A percentile compares a stretch with the other conserved stretches of the same genome.
Conservation (phyloP, 495 filamentous ascomycete species). For the Trichoderma erinaceum region DNA sequence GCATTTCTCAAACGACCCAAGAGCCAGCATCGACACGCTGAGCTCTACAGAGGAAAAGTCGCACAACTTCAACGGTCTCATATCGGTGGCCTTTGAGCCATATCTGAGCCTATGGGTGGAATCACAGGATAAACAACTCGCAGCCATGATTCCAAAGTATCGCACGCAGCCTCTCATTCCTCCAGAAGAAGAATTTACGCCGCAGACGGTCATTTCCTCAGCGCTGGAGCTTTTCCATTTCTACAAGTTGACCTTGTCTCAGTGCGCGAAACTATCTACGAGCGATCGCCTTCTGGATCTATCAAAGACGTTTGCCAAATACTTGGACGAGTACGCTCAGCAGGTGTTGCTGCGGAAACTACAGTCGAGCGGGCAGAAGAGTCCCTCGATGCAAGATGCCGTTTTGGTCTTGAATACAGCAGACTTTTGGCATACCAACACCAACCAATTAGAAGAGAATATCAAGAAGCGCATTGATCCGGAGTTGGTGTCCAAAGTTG, state of each 20-base stretch:
- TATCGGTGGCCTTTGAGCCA: conserved; percentile 95
- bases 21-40: conserved; percentile 88
- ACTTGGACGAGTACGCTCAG: conserved; percentile 91
- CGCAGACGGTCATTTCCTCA: conserved; percentile 82
- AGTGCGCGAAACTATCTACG: conserved; percentile 94
- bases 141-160: conserved; percentile 82
- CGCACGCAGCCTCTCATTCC: conserved; percentile 74
- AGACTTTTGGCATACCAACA: conserved; percentile 93
- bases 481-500: conserved; percentile 65
- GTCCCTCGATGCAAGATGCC: conserved; percentile 66
- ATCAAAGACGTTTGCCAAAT: conserved; percentile 79
- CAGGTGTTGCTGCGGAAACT: conserved; percentile 81
- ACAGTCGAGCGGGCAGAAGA: conserved; percentile 50
- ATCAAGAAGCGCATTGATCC: conserved; percentile 84
- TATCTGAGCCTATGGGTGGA: conserved; percentile 97
- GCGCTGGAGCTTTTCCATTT: conserved; percentile 97
- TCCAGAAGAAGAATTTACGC: conserved; percentile 84
- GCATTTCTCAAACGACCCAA: conserved; percentile 68
- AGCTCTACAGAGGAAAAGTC: conserved; percentile 71
- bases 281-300: conserved; percentile 81
- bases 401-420: conserved; percentile 90
- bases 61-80: conserved; percentile 79
- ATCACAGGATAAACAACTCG: conserved; percentile 85
- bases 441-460: conserved; percentile 86
- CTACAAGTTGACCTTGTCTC: conserved; percentile 82